Base-by-base conservation (phyloP, 2,329 filamentous ascomycete genomes). In the Spiromastix sp. region DNA sequence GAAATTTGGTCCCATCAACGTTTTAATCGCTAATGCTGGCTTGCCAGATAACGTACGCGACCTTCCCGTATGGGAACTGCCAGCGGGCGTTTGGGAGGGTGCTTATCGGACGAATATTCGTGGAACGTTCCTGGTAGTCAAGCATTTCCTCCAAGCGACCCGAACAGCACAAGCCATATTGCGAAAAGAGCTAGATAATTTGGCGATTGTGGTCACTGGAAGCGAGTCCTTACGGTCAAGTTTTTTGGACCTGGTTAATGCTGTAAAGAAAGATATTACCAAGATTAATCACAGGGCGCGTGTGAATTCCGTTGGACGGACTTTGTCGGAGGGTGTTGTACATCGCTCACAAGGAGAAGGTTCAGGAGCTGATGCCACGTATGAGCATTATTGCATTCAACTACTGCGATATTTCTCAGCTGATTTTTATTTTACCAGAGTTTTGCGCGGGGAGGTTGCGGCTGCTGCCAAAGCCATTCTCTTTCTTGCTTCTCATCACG, bases 191-290 rank as follows among this genome's bases (percentile, higher is more conserved):
- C 39, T 72, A 3, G 48, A 61, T 2, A 72, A 72, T 37, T 56
- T 72, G 2, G 61, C 69, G 5, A 65, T 74, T 32, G 63, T 74
- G 0, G 59, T 74, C 6, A 70, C 67, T 0, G 70, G 70, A 3
- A 67, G 60, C n/a, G 68, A 72, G 45, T 65, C 60, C 29, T 67
- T 68, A 3, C 63, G 67, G 29, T 69, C 70, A 40, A 65, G 66
- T 2, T 64, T 30, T 42, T 71, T 72, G 50, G 68, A 67, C 0
- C 55, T 74, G 5, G 61, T 74, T 4, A 60, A 57, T 22, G 65
- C 59, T 0, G 66, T 73, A 8, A 72, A 72, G 53, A 70, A 72
- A 36, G 70, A 74, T 42, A 71, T 74, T 35, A 61, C 69, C 5
- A 57, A 59, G 7, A 46, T 74, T 36, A 72, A 73, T 37, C 46